These are phyloP conservation scores for Alternaria ethzedia DNA, from an alignment of 2,329 filamentous ascomycete species.

Conservation along the genomic window DNA sequence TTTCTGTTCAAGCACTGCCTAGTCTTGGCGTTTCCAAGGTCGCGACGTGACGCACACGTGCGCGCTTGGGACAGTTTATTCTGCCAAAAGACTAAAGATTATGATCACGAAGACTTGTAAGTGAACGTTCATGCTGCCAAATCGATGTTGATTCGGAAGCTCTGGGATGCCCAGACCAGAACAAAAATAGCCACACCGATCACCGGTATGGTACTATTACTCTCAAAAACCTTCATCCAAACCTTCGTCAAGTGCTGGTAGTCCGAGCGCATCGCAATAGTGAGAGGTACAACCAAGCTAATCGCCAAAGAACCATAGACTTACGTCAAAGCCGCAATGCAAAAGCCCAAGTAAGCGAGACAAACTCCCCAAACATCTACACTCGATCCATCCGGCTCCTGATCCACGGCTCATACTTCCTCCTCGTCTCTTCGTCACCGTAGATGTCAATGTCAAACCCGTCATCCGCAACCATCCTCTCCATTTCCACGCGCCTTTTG, in stretches of 20 bases:
- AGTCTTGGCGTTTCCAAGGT: not conserved
- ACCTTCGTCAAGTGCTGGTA: no score
- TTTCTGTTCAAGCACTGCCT: not conserved
- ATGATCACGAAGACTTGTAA: no score
- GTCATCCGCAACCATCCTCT: not conserved
- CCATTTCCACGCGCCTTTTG: not conserved
- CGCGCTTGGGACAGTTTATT: no score
- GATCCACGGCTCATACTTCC: slow-evolving; percentile 6
- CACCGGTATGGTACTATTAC: not conserved
- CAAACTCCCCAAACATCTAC: not conserved
- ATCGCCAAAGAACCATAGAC: not conserved
- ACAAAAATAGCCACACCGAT: no score
- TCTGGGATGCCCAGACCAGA: no score
- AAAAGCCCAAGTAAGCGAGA: not conserved
- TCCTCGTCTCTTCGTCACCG: slow-evolving; percentile 4
- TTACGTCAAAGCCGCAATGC: not conserved
- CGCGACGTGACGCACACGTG: not conserved
- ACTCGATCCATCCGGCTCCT: not conserved
- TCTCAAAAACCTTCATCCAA: not conserved
- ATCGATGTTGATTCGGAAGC: no score
- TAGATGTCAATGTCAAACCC: slow-evolving; percentile 8
- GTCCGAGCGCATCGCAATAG: no score
- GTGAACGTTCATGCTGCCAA: no score
- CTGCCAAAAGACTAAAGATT: no score
- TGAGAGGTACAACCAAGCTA: not conserved